These are phyloP conservation scores for Kwoniella europaea DNA, from an alignment of 768 basidiomycete species.

Conservation along the genomic window DNA sequence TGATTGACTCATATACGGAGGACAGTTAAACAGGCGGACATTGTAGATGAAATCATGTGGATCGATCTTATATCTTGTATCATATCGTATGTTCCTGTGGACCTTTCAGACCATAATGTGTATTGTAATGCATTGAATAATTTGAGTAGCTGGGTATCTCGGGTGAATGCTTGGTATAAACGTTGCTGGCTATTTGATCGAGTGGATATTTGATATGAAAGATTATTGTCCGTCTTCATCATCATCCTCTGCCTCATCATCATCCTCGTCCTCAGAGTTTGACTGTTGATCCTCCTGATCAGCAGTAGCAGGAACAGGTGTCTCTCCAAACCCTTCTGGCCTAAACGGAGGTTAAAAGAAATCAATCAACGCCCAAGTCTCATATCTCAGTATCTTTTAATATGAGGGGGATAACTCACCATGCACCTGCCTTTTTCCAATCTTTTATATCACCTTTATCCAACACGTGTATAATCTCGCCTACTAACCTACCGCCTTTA, in stretches of 20 bases:
- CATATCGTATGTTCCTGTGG: background rate
- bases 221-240: constrained; percentile 8
- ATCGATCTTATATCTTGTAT: background rate
- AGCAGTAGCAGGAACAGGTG: constrained; percentile 33
- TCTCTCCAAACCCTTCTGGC: constrained; percentile 44
- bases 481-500: constrained; percentile 32
- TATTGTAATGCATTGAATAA: background rate
- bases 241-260: constrained; percentile 13
- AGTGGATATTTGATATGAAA: background rate
- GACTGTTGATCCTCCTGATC: constrained; percentile 11
- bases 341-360: constrained; percentile 8
- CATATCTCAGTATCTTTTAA: too few relatives aligned
- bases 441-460: constrained; percentile 43
- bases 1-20: too few relatives aligned
- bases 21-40: too few relatives aligned
- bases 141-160: background rate
- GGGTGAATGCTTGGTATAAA: background rate
- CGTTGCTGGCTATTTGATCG: background rate
- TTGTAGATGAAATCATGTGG: background rate
- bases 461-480: constrained; percentile 41
- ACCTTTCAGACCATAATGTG: background rate
- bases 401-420: constrained; percentile 28
- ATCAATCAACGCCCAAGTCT: background rate
- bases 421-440: constrained; percentile 45
- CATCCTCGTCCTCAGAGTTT: constrained; percentile 58